These are phyloP conservation scores for Fusarium sacchari DNA, from an alignment of 2,329 filamentous ascomycete species.

Conservation along the genomic window DNA sequence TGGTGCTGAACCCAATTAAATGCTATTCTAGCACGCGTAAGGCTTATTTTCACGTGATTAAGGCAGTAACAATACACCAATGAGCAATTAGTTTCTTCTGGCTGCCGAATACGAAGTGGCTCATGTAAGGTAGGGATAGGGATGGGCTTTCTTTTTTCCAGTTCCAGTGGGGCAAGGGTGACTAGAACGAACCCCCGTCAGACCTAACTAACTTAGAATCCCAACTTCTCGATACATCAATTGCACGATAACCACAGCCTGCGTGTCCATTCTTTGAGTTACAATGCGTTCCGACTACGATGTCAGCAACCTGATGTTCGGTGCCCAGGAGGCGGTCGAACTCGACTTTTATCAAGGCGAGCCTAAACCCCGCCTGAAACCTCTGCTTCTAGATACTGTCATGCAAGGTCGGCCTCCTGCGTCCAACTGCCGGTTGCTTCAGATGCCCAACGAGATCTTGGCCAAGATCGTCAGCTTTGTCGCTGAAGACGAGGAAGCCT, in stretches of 20 bases:
- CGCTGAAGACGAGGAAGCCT: background rate
- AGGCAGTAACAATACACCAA: background rate
- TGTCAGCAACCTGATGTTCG: background rate
- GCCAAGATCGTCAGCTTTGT: constrained; percentile 6
- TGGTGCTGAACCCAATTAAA: background rate
- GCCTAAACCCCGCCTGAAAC: background rate
- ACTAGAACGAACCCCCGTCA: too few species aligned
- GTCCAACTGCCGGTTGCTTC: constrained; percentile 4
- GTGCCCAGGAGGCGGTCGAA: background rate
- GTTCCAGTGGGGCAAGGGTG: background rate
- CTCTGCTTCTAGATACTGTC: constrained; percentile 9
- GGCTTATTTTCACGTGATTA: background rate
- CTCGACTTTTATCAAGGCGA: background rate
- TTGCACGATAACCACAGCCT: too few species aligned
- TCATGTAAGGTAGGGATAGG: too few species aligned
- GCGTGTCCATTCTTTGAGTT: too few species aligned
- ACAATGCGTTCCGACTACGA: background rate
- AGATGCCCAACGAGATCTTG: constrained; percentile 19
- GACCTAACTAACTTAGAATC: too few species aligned
- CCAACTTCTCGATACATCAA: background rate
- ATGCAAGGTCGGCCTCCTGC: background rate
- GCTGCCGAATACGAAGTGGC: background rate
- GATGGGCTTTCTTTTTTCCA: background rate
- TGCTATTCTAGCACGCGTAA: background rate
- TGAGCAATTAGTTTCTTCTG: too few species aligned